A percentile compares a stretch with the other conserved stretches of the same genome.
Evolutionary conservation across 495 filamentous ascomycete species (phyloP).

Genomic region (Pseudomonodictys pantanalensis): DNA sequence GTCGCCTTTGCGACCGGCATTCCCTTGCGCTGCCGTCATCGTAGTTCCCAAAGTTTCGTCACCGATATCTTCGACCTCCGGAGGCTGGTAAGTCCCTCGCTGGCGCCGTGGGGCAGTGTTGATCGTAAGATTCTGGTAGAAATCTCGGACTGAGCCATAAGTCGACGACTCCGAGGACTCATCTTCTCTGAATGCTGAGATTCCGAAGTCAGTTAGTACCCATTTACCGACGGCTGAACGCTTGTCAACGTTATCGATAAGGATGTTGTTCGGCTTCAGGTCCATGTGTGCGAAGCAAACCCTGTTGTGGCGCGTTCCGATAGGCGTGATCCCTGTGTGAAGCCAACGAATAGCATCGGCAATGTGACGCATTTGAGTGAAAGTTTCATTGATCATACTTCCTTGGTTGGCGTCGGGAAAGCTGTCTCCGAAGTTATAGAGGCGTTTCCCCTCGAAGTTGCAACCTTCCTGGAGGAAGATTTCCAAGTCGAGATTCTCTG

Average conservation of each 20-base stretch:
- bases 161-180: not conserved
- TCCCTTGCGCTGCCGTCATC: not conserved
- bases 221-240: not conserved
- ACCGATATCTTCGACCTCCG: not conserved
- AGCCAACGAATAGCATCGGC: conserved; percentile 2
- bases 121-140: conserved; percentile 4
- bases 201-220: conserved; percentile 8
- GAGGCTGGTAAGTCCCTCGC: conserved; percentile 3
- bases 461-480: conserved; percentile 4
- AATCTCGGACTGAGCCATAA: conserved; percentile 3
- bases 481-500: conserved; percentile 7
- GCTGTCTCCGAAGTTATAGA: not conserved
- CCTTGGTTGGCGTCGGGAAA: not conserved
- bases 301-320: not conserved
- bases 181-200: conserved; percentile 7
- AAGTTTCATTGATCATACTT: not conserved
- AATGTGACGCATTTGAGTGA: conserved; percentile 1
- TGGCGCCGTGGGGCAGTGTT: not conserved
- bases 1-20: conserved; percentile 1
- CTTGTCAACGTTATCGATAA: conserved; percentile 2
- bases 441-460: not conserved
- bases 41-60: not conserved
- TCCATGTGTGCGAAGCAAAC: conserved; percentile 8
- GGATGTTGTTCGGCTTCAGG: conserved; percentile 9
- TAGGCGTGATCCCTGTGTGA: not conserved